Base-by-base conservation (phyloP, 2,329 filamentous ascomycete genomes). In the Fusarium tupiense region DNA sequence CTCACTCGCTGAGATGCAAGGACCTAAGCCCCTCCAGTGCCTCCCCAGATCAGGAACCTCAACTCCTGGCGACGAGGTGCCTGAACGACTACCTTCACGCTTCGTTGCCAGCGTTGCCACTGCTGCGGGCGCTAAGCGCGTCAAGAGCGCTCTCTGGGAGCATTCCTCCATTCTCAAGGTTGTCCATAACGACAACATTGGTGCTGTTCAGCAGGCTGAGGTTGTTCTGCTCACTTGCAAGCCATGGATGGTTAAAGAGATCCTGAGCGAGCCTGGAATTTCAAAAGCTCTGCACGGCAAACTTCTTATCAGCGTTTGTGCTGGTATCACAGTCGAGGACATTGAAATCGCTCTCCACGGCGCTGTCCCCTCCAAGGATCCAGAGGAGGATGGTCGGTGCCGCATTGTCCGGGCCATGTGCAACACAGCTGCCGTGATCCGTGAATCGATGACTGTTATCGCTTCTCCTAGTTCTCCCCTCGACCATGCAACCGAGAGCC, bases 31-130 rank as follows among this genome's bases (percentile, higher is more conserved):
- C 74, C 84, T 85, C 54, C 85, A 85, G 79, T 82, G 80, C 58
- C 84, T 70, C 20, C 70, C 78, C 37, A 74, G 82, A 40, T 84
- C 86, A 7, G 82, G 85, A 67, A 80, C 82, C 8, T 84, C 86
- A 26, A 86, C 84, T 8, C 86, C 85, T 5, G 77, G 79, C 54
- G 85, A 87, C 46, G 86, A 87, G 61, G 76, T 88, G 14, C 90
- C 91, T 20, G 76, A 85, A 14, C 86, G 88, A 62, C 88, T 94
- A 41, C 94, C 94, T 13, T 89, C 89, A 17, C 90, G 88, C 77
- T 97, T 97, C 87, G 91, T 96, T 78, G 94, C 94, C 72, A 96
- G 93, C 82, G 93, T 97, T 64, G 89, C 91, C 63, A 90, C 91
- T 64, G 85, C 88, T n/a, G 88, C 91, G 76, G 91, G 91, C 64